Percentiles rank a stretch among this genome's conserved stretches.
Evolutionary conservation across 805 yeast species (phyloP).

Genomic region (Wickerhamomyces mucosus): DNA sequence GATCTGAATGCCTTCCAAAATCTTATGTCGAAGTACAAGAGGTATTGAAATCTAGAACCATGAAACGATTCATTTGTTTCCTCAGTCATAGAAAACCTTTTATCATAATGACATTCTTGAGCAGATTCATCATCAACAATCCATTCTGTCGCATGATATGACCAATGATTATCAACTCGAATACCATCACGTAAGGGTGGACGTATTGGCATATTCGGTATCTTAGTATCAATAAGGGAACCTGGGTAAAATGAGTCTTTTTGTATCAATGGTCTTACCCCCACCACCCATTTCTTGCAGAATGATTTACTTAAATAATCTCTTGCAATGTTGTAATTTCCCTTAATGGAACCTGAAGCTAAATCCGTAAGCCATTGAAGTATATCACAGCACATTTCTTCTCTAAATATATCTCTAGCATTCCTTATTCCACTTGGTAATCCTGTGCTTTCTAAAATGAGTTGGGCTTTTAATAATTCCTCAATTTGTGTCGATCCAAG

Average conservation of each 20-base stretch:
- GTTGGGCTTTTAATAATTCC: constrained; percentile 43
- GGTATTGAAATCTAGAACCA: constrained; percentile 33
- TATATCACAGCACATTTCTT: constrained; percentile 71
- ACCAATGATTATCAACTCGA: constrained; percentile 32
- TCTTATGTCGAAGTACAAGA: constrained; percentile 54
- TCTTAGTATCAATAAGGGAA: constrained; percentile 7
- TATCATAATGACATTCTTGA: constrained; percentile 36
- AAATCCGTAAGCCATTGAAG: constrained; percentile 56
- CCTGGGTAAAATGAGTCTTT: constrained; percentile 4
- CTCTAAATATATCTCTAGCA: constrained; percentile 63
- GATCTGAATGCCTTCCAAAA: constrained; percentile 58
- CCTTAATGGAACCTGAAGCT: constrained; percentile 42
- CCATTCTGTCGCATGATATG: constrained; percentile 34
- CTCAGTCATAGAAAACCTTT: constrained; percentile 4
- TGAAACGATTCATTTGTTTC: constrained; percentile 11
- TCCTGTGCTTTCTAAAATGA: constrained; percentile 51
- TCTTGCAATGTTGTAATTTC: constrained; percentile 36
- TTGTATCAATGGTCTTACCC: constrained; percentile 23
- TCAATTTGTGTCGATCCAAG: constrained; percentile 43
- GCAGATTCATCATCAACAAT: constrained; percentile 32
- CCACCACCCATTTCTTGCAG: constrained; percentile 52
- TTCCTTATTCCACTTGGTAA: constrained; percentile 57
- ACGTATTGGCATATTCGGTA: constrained; percentile 11
- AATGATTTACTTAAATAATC: constrained; percentile 48
- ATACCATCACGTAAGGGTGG: no score